These are phyloP conservation scores for Saccharomyces pastorianus DNA, from an alignment of 1,139 yeast species.

Conservation along the genomic window DNA sequence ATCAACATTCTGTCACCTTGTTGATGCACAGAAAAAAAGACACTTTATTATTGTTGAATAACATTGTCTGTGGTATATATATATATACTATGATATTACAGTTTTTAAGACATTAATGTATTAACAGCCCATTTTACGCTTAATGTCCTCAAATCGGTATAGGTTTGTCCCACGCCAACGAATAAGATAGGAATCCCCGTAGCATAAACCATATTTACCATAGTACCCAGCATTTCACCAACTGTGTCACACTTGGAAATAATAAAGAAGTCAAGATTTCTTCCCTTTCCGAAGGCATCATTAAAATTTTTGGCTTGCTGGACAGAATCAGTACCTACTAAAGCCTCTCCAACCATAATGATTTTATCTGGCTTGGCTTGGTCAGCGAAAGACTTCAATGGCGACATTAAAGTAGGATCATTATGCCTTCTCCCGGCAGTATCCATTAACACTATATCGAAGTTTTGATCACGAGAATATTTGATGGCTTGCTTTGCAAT, in stretches of 20 bases:
- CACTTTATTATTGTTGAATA: background rate
- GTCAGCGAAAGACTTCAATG: constrained; percentile 88
- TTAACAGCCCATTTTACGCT: constrained; percentile 91
- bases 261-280: constrained; percentile 82
- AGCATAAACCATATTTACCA: constrained; percentile 96
- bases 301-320: constrained; percentile 92
- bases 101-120: constrained; percentile 52
- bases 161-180: constrained; percentile 95
- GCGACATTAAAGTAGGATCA: constrained; percentile 92
- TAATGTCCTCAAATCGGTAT: constrained; percentile 87
- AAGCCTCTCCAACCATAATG: constrained; percentile 97
- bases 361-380: constrained; percentile 94
- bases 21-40: background rate
- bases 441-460: constrained; percentile 85
- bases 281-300: constrained; percentile 78
- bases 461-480: constrained; percentile 55
- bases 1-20: background rate
- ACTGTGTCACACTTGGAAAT: constrained; percentile 96
- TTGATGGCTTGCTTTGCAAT: constrained; percentile 93
- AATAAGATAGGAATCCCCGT: constrained; percentile 92
- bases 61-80: background rate
- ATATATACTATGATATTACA: constrained; percentile 1
- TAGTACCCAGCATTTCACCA: constrained; percentile 91
- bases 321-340: constrained; percentile 95
- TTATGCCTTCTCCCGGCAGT: constrained; percentile 98